phyloP scores from a whole-genome alignment of 2,329 filamentous ascomycete species.

The Neurospora sp. region DNA sequence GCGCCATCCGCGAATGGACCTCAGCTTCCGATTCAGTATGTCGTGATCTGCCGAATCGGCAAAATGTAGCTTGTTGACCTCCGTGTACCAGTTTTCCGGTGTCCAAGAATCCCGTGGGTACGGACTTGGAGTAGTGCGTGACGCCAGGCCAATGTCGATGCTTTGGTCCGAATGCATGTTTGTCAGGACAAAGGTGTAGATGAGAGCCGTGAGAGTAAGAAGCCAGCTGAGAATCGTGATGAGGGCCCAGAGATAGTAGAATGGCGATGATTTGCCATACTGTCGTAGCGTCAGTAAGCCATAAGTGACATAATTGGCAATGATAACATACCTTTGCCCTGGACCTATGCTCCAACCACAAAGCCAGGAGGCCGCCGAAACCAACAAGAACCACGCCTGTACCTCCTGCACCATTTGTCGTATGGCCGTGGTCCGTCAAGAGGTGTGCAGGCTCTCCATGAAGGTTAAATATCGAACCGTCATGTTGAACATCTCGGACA shows the following conservation, averaged over 20 bases:
- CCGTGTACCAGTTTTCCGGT: slow-evolving; percentile 29
- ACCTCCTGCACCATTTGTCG: slow-evolving; percentile 30
- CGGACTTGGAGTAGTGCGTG: slow-evolving; percentile 5
- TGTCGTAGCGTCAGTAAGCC: background rate
- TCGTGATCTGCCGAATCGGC: slow-evolving; percentile 4
- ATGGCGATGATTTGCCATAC: slow-evolving; percentile 12
- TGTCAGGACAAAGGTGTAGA: slow-evolving; percentile 26
- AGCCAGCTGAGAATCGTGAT: slow-evolving; percentile 25
- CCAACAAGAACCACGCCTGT: slow-evolving; percentile 26
- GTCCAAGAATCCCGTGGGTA: slow-evolving; percentile 27
- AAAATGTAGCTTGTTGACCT: slow-evolving; percentile 17
- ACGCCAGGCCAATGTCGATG: slow-evolving; percentile 22
- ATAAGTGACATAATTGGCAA: no score
- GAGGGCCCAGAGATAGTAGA: slow-evolving; percentile 27
- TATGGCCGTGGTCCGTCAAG: slow-evolving; percentile 31
- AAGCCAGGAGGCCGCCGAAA: slow-evolving; percentile 22
- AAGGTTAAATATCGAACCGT: slow-evolving; percentile 12
- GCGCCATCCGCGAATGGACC: slow-evolving; percentile 25
- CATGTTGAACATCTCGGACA: no score
- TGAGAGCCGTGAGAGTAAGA: slow-evolving; percentile 26
- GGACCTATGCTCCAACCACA: slow-evolving; percentile 20
- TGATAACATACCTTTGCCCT: slow-evolving; percentile 6
- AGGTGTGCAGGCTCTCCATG: slow-evolving; percentile 22
- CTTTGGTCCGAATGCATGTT: slow-evolving; percentile 20
- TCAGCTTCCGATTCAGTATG: slow-evolving; percentile 20